A percentile compares a stretch with the other conserved stretches of the same genome.
phyloP scores from a whole-genome alignment of 2,329 filamentous ascomycete species.

The Ambrosiella xylebori region DNA sequence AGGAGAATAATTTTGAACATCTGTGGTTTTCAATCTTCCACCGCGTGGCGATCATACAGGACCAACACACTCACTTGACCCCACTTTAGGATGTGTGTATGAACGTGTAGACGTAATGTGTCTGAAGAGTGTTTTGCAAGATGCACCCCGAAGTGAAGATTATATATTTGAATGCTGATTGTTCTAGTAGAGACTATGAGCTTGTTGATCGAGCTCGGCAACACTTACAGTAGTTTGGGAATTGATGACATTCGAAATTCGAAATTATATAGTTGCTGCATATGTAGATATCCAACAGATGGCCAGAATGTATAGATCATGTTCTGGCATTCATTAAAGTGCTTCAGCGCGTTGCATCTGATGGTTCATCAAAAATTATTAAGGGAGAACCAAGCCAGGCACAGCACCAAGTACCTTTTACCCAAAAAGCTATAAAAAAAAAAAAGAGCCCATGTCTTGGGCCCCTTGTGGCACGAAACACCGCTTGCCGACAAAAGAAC shows the following conservation, averaged over 20 bases:
- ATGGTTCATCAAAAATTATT: neutral
- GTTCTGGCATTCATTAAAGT: neutral
- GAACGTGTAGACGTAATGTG: neutral
- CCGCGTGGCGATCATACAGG: conserved; percentile 10
- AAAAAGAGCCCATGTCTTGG: neutral
- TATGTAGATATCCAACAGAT: too few species aligned
- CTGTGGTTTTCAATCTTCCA: neutral
- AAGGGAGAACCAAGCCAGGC: neutral
- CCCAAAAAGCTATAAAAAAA: neutral
- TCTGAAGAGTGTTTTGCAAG: conserved; percentile 12
- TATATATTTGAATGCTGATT: neutral
- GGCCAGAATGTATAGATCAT: neutral
- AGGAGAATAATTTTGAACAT: neutral
- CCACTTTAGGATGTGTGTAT: neutral
- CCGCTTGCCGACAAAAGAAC: neutral
- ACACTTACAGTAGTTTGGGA: too few species aligned
- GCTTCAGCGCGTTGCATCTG: neutral
- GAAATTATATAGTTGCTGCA: too few species aligned
- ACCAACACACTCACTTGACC: neutral
- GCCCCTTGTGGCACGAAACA: neutral
- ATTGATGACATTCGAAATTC: too few species aligned
- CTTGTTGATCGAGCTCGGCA: too few species aligned
- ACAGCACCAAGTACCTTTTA: neutral
- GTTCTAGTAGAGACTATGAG: too few species aligned
- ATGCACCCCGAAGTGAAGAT: neutral